Conservation (phyloP, 306 rosid genomes). For the Alnus glutinosa region DNA sequence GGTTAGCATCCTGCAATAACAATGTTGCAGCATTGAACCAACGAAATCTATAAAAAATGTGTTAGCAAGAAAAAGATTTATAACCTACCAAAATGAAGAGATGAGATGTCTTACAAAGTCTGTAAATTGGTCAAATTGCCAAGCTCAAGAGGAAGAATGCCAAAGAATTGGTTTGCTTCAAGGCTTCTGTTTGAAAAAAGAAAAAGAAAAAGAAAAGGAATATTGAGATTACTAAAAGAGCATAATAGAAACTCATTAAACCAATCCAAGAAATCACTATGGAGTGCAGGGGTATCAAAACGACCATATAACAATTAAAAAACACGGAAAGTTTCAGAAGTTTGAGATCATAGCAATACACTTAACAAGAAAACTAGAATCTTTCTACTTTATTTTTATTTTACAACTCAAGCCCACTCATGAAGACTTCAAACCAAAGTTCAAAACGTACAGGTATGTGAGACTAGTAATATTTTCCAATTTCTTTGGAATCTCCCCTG, state of each 20-base stretch:
- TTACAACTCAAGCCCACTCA: too few species aligned
- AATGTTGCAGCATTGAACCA: constrained; percentile 21
- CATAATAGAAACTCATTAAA: constrained; percentile 12
- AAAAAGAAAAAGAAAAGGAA: background rate
- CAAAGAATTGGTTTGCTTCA: constrained; percentile 77
- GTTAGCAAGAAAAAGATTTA: constrained; percentile 7
- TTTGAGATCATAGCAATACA: too few species aligned
- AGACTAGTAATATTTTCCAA: too few species aligned
- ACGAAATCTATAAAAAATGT: constrained; percentile 20
- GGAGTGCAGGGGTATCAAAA: too few species aligned
- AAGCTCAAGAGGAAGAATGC: constrained; percentile 64
- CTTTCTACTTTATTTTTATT: too few species aligned
- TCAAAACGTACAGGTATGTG: too few species aligned
- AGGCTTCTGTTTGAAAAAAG: constrained; percentile 46
- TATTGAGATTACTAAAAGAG: constrained; percentile 5
- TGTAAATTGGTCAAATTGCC: constrained; percentile 61
- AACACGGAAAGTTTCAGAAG: too few species aligned
- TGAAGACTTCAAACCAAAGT: too few species aligned
- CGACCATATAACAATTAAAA: too few species aligned
- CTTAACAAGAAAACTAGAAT: too few species aligned
- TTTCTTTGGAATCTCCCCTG: too few species aligned
- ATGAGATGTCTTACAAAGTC: constrained; percentile 50
- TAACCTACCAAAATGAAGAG: constrained; percentile 7
- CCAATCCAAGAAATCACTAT: background rate
- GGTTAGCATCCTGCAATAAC: constrained; percentile 59